A percentile compares a stretch with the other conserved stretches of the same genome.
phyloP scores from a whole-genome alignment of 805 yeast species.

The Tetrapisispora fleetii region DNA sequence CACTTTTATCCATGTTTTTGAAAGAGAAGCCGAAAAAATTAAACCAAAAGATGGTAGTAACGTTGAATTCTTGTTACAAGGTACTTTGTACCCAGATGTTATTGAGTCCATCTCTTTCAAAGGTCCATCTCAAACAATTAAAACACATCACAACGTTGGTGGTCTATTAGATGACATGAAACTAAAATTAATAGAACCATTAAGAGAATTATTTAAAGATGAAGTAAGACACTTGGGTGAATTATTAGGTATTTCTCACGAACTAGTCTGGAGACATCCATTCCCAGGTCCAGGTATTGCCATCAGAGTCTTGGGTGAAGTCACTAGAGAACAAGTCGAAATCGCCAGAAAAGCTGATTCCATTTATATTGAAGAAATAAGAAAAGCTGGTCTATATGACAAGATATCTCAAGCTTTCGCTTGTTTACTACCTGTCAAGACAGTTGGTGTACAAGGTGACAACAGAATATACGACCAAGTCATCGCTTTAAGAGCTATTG shows the following conservation, averaged over 20 bases:
- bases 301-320: slow-evolving; percentile 95
- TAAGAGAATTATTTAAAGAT: slow-evolving; percentile 96
- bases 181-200: slow-evolving; percentile 94
- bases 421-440: slow-evolving; percentile 89
- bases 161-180: slow-evolving; percentile 97
- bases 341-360: slow-evolving; percentile 96
- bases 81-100: slow-evolving; percentile 96
- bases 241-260: slow-evolving; percentile 89
- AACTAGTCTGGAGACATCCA: slow-evolving; percentile 98
- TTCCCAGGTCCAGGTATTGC: slow-evolving; percentile 99
- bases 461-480: slow-evolving; percentile 99
- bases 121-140: slow-evolving; percentile 99
- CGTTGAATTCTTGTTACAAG: slow-evolving; percentile 89
- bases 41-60: slow-evolving; percentile 83
- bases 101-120: slow-evolving; percentile 97
- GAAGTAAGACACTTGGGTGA: slow-evolving; percentile 97
- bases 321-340: slow-evolving; percentile 82
- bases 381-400: slow-evolving; percentile 82
- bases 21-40: slow-evolving; percentile 88
- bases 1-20: slow-evolving; percentile 94
- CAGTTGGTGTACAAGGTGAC: slow-evolving; percentile 99
- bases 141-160: slow-evolving; percentile 98
- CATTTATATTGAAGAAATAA: slow-evolving; percentile 94
- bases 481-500: slow-evolving; percentile 96
- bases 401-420: slow-evolving; percentile 97